Base-by-base conservation (phyloP, 2,329 filamentous ascomycete genomes). In the Celoporthe dispersa region DNA sequence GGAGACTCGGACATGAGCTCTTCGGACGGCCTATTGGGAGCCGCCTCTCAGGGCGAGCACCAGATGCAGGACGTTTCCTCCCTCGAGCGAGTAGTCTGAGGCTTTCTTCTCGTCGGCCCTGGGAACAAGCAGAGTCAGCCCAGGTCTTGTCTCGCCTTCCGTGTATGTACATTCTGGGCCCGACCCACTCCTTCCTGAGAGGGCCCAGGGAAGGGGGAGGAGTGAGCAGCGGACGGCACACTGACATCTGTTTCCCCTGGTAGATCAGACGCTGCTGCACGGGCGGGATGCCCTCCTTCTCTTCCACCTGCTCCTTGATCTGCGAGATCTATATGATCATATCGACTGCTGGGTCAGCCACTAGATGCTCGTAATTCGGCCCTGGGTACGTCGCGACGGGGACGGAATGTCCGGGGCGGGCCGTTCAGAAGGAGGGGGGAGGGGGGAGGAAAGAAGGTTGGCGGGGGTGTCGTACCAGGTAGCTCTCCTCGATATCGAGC, bases 261-360 rank as follows among this genome's bases (percentile, higher is more conserved):
- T 92, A 98, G 78, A 99, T 99, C 74, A 99, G 85, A 70, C 96
- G 91, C 83, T 99, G 96, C 83, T 99, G 96, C 25, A 96, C 94
- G 0, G 96, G 96, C 59, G 96, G 95, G 77, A 99, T 99, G 69
- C 96, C 96, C 80, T 98, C 96, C 84, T 98, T 98, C 85, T 99
- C 96, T 82, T 99, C 96, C 68, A 99, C 96, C 78, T 95, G 94
- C 84, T 98, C 96, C 87, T 99, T 99, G 87, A 99, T 98, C 81
- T 94, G 91, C 55, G 92, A 91, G 76, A 98, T 93, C 94, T 97
- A 74, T 72, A 5, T n/a, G 2, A 35, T 19, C 41, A n/a, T 48
- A 48, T 57, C 19, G 61, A 60, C 33, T n/a, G 1, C 31, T 14
- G 4, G 37, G 57, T 72, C 55, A 71, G 69, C 53, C 25, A 53